Base-by-base conservation (phyloP, 2,329 filamentous ascomycete genomes). In the Fusarium lyarnte region DNA sequence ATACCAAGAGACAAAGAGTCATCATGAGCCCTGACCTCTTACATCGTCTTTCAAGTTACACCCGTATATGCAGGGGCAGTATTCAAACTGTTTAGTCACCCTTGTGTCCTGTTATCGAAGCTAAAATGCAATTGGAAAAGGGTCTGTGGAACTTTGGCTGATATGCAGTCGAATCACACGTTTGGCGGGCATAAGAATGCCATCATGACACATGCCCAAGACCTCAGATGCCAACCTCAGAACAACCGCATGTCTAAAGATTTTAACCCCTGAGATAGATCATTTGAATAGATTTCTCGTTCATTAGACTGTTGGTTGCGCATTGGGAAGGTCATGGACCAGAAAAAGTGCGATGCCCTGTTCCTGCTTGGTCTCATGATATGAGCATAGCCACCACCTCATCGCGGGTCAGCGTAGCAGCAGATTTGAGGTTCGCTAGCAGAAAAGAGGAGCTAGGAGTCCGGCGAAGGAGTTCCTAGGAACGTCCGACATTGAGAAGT, bases 31-130 rank as follows among this genome's bases (percentile, higher is more conserved):
- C 5, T 51, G 11, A 19, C n/a, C 2, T 25, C 16, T 0, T 7
- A 10, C 17, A 19, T 12, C 36, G 4, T 5, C n/a, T 14, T 35
- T 4, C 4, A 14, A 14, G 12, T 14, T 5, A 11, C 16, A 25
- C 8, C 47, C 1, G 10, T 5, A 3, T 8, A 51, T 25, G 6
- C 5, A 25, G 8, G 35, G 0, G 6, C 8, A 19, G 8, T 25
- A 6, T 3, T 35, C 3, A 4, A 8, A 3, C 5, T 25, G 3
- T 14, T 19, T 12, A 35, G 11, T 33, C n/a, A 2, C 8, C 10
- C 5, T 19, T 7, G 3, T 4, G 1, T 23, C 2, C 2, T 5
- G 2, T 16, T 9, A 0, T n/a, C 2, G 3, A 17, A 47, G 21
- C 5, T 47, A 9, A 12, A 16, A 25, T 3, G 9, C 0, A 8